These are phyloP conservation scores for Coriaria nepalensis DNA, from an alignment of 306 rosid genomes.

Conservation along the genomic window DNA sequence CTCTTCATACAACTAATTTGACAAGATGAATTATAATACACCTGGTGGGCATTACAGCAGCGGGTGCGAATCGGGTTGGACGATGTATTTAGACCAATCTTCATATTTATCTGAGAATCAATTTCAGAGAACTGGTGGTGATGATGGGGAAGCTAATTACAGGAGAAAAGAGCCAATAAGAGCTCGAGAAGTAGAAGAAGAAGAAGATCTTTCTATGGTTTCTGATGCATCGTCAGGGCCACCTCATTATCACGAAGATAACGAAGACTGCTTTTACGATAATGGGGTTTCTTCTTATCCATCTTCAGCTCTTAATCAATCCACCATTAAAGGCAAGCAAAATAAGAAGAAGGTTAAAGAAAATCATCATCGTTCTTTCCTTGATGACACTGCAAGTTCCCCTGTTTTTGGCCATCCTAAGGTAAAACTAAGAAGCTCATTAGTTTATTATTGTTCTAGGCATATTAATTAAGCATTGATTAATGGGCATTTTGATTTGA, in stretches of 20 bases:
- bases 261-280: slow-evolving; percentile 20
- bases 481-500: slow-evolving; percentile 16
- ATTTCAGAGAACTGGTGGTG: slow-evolving; percentile 13
- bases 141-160: slow-evolving; percentile 7
- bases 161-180: slow-evolving; percentile 12
- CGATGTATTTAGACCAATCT: slow-evolving; percentile 64
- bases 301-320: slow-evolving; percentile 15
- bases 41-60: slow-evolving; percentile 45
- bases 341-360: slow-evolving; percentile 33
- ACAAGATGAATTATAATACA: slow-evolving; percentile 32
- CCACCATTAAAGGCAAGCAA: slow-evolving; percentile 12
- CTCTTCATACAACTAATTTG: neutral
- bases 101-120: slow-evolving; percentile 26
- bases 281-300: slow-evolving; percentile 21
- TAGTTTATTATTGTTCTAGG: neutral
- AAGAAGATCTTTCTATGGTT: slow-evolving; percentile 50
- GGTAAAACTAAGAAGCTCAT: slow-evolving; percentile 22
- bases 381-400: slow-evolving; percentile 96
- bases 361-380: slow-evolving; percentile 30
- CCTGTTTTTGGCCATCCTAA: slow-evolving; percentile 28
- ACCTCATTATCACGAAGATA: slow-evolving; percentile 31
- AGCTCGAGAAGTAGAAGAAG: slow-evolving; percentile 15
- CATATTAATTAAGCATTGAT: neutral
- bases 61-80: slow-evolving; percentile 93
- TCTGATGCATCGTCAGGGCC: slow-evolving; percentile 77